Evolutionary conservation across 2,329 filamentous ascomycete species (phyloP).

Genomic region (Alternaria arbusti): DNA sequence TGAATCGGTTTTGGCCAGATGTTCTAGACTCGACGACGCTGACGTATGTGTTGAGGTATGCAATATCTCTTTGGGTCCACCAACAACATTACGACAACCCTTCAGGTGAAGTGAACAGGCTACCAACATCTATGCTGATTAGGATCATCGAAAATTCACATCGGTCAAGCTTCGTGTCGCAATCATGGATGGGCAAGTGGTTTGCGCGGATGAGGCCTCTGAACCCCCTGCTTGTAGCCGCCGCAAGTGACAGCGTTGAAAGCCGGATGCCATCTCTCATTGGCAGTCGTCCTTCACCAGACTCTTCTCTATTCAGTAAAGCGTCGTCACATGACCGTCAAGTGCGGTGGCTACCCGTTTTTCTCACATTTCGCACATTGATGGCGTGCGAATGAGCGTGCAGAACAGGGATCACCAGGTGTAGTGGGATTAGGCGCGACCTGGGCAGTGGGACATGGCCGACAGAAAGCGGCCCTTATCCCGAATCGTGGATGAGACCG

Average conservation of each 20-base stretch:
- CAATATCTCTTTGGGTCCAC: neutral
- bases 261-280: constrained; percentile 22
- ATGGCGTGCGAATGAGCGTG: constrained; percentile 37
- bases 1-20: neutral
- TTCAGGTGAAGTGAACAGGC: neutral
- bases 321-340: constrained; percentile 38
- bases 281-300: constrained; percentile 26
- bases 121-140: neutral
- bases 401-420: constrained; percentile 31
- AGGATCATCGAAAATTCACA: neutral
- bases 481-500: constrained; percentile 31
- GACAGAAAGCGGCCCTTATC: constrained; percentile 21
- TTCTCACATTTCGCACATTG: constrained; percentile 41
- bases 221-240: constrained; percentile 33
- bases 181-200: neutral
- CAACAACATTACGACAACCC: neutral
- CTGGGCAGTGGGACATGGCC: constrained; percentile 32
- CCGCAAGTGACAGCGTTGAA: constrained; percentile 29
- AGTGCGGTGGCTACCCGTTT: constrained; percentile 31
- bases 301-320: constrained; percentile 25
- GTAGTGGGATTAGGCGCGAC: constrained; percentile 37
- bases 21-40: neutral
- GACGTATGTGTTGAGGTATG: neutral
- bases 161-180: neutral
- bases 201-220: constrained; percentile 2